phyloP scores from a whole-genome alignment of 345 rosid species.

The Microthlaspi erraticum region DNA sequence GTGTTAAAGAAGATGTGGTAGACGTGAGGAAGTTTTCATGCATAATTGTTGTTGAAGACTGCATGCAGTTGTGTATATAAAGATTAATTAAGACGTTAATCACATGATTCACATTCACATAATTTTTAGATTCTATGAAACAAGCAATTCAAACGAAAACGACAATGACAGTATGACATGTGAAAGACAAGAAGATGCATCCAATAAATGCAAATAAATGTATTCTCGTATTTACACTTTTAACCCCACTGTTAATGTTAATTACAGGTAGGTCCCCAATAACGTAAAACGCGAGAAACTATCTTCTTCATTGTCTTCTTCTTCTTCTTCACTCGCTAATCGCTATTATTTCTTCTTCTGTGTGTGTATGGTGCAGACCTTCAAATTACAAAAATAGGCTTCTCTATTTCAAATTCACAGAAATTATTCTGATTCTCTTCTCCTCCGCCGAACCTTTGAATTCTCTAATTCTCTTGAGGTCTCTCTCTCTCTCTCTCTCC shows the following conservation, averaged over 20 bases:
- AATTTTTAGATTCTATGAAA: too few relatives aligned
- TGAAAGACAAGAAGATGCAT: too few relatives aligned
- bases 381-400: slow-evolving; percentile 30
- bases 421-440: slow-evolving; percentile 38
- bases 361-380: slow-evolving; percentile 40
- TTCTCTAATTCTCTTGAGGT: slow-evolving; percentile 37
- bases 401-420: neutral
- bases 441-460: slow-evolving; percentile 38
- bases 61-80: neutral
- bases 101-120: too few relatives aligned
- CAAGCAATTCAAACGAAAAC: too few relatives aligned
- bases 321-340: too few relatives aligned
- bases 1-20: neutral
- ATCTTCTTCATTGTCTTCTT: too few relatives aligned
- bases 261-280: neutral
- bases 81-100: too few relatives aligned
- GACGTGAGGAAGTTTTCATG: neutral
- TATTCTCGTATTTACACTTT: neutral
- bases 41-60: neutral
- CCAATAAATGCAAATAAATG: neutral
- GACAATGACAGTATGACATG: too few relatives aligned
- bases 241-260: neutral
- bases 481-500: slow-evolving; percentile 10
- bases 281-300: neutral
- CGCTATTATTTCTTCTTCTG: neutral